Percentiles rank a stretch among this genome's conserved stretches.
phyloP scores from a whole-genome alignment of 2,329 filamentous ascomycete genomes.

The Fusarium nodosum region DNA sequence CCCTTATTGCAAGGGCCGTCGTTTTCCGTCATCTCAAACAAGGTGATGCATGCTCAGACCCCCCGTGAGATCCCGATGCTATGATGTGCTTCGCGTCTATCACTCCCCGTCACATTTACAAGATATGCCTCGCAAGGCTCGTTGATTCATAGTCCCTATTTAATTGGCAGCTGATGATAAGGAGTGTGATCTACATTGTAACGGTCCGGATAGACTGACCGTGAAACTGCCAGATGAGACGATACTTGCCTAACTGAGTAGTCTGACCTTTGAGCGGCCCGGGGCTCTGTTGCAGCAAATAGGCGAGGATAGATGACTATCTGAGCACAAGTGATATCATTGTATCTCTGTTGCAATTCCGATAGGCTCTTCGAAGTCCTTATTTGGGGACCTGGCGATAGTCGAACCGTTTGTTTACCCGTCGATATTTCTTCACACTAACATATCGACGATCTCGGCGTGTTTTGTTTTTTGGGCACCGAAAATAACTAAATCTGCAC shows the following conservation, averaged over 20 bases:
- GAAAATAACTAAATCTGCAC: constrained; percentile 1
- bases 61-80: constrained; percentile 17
- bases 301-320: constrained; percentile 14
- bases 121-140: constrained; percentile 1
- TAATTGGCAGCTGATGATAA: not conserved
- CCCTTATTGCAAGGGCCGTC: constrained; percentile 42
- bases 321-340: constrained; percentile 16
- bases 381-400: constrained; percentile 1
- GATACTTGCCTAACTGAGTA: constrained; percentile 42
- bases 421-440: constrained; percentile 2
- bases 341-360: not conserved
- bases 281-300: constrained; percentile 23
- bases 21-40: constrained; percentile 36
- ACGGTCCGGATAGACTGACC: constrained; percentile 20
- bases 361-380: not conserved
- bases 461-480: not conserved
- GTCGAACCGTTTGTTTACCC: constrained; percentile 4
- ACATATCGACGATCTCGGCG: constrained; percentile 17
- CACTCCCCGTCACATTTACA: constrained; percentile 4
- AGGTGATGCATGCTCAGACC: constrained; percentile 29
- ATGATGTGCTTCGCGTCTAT: constrained; percentile 13
- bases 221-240: constrained; percentile 24
- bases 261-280: constrained; percentile 6
- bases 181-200: constrained; percentile 7
- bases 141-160: not conserved